Percentiles rank a stretch among this genome's conserved stretches.
These are phyloP conservation scores for Blakeslea trispora DNA, from an alignment of 371 early-diverging fungal species.

Conservation along the genomic window DNA sequence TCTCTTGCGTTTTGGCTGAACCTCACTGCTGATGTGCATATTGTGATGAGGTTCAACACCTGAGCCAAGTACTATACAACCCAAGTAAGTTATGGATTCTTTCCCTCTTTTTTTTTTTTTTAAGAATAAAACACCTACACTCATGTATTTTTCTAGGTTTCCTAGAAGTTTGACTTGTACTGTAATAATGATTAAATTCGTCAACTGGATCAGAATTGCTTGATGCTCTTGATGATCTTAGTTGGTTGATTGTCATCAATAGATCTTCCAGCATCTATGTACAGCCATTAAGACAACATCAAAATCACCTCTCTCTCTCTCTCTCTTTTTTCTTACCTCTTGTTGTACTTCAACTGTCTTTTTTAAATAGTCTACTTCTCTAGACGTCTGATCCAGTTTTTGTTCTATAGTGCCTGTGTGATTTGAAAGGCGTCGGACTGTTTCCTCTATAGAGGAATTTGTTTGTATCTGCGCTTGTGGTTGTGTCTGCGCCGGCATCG, in stretches of 20 bases:
- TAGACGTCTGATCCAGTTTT: constrained; percentile 16
- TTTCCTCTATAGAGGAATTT: constrained; percentile 2
- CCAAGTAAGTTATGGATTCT: no score
- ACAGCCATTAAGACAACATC: no score
- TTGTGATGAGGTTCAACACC: no score
- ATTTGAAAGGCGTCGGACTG: constrained; percentile 6
- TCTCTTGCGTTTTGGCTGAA: no score
- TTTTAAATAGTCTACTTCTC: constrained; percentile 17
- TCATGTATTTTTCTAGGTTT: constrained; percentile 28
- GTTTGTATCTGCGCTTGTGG: no score
- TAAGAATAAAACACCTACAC: constrained; percentile 9
- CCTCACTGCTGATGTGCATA: no score
- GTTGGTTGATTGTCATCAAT: constrained; percentile 5
- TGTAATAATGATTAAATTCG: neutral
- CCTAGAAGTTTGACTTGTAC: neutral
- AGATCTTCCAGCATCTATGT: constrained; percentile 19
- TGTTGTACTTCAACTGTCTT: constrained; percentile 15
- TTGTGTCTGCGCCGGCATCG: no score
- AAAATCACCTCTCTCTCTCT: no score
- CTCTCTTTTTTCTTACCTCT: constrained; percentile 8
- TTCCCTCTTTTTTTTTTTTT: no score
- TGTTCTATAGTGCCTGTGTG: constrained; percentile 11
- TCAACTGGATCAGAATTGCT: neutral
- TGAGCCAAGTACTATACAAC: no score
- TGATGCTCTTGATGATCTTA: constrained; percentile 1